A percentile compares a stretch with the other conserved stretches of the same genome.
Evolutionary conservation across 2,329 filamentous ascomycete species (phyloP).

Genomic region (Aspergillus sp.): DNA sequence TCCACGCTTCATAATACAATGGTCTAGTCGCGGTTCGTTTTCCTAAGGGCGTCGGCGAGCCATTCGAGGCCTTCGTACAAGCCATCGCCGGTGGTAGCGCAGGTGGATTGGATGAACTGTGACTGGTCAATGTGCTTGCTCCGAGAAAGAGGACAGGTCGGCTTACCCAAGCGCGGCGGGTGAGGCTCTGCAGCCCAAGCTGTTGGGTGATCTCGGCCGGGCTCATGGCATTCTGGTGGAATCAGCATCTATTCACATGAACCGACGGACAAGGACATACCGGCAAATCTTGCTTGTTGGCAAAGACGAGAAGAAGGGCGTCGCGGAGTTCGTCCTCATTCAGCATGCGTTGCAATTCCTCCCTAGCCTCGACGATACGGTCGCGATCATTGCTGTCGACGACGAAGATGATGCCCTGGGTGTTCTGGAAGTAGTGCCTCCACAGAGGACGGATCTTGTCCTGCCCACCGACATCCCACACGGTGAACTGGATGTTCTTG

Average conservation of each 20-base stretch:
- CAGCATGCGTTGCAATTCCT: slow-evolving; percentile 95
- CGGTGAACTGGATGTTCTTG: slow-evolving; percentile 99
- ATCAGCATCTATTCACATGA: slow-evolving; percentile 16
- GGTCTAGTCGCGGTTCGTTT: slow-evolving; percentile 46
- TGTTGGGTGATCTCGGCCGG: slow-evolving; percentile 99
- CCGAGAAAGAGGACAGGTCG: slow-evolving; percentile 2
- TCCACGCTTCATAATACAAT: slow-evolving; percentile 24
- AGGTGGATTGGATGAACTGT: slow-evolving; percentile 98
- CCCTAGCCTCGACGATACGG: slow-evolving; percentile 91
- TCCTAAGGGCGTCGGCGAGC: slow-evolving; percentile 74
- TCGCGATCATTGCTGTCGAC: slow-evolving; percentile 98
- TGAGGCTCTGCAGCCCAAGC: slow-evolving; percentile 97
- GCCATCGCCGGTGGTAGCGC: slow-evolving; percentile 97
- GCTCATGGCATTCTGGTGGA: slow-evolving; percentile 88
- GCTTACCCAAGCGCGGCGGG: slow-evolving; percentile 97
- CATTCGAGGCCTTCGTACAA: slow-evolving; percentile 98
- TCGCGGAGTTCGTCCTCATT: slow-evolving; percentile 98
- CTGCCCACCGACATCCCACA: slow-evolving; percentile 99
- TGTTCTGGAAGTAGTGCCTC: slow-evolving; percentile 99
- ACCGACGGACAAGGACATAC: slow-evolving; percentile 46
- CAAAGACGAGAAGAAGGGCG: slow-evolving; percentile 91
- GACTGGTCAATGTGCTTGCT: slow-evolving; percentile 8
- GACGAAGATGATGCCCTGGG: slow-evolving; percentile 99
- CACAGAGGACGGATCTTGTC: slow-evolving; percentile 99
- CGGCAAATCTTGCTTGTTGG: slow-evolving; percentile 99